A percentile compares a stretch with the other conserved stretches of the same genome.
Evolutionary conservation across 345 rosid species (phyloP).

Genomic region (Eucalyptus shirleyi): DNA sequence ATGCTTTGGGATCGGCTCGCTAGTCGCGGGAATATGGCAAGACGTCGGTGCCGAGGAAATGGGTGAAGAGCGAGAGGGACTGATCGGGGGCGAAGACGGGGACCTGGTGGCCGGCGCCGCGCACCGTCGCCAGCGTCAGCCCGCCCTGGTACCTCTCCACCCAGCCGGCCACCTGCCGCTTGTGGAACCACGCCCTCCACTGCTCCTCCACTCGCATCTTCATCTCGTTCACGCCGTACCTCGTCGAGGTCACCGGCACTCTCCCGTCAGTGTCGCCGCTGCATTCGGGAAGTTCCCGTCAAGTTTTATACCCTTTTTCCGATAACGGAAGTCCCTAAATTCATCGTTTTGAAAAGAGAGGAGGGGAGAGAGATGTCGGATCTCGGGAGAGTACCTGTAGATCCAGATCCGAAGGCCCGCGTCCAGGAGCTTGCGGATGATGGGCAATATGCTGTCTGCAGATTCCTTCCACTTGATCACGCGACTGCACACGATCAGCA

Average conservation of each 20-base stretch:
- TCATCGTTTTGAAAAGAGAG: not conserved
- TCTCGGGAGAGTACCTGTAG: constrained; percentile 33
- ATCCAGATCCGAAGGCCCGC: constrained; percentile 69
- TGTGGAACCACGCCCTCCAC: constrained; percentile 78
- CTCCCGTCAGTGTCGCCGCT: constrained; percentile 90
- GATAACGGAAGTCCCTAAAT: not conserved
- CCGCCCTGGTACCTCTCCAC: constrained; percentile 48
- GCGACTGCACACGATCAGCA: constrained; percentile 1
- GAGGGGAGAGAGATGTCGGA: not conserved
- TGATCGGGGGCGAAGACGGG: constrained; percentile 40
- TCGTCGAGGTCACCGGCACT: constrained; percentile 69
- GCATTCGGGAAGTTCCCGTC: not conserved
- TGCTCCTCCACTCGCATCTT: constrained; percentile 20
- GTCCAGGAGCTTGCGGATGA: constrained; percentile 33
- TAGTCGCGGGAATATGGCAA: constrained; percentile 14
- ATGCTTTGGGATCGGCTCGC: not conserved
- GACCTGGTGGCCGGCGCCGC: constrained; percentile 73
- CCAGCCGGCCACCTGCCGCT: constrained; percentile 67
- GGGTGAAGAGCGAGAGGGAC: constrained; percentile 48
- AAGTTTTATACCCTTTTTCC: not conserved
- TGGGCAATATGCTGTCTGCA: constrained; percentile 33
- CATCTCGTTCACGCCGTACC: constrained; percentile 52
- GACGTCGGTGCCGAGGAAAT: constrained; percentile 22
- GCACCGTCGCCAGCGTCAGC: constrained; percentile 43
- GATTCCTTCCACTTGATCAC: constrained; percentile 45